Conservation (phyloP, 2,329 filamentous ascomycete species). For the Pseudogymnoascus sp. region DNA sequence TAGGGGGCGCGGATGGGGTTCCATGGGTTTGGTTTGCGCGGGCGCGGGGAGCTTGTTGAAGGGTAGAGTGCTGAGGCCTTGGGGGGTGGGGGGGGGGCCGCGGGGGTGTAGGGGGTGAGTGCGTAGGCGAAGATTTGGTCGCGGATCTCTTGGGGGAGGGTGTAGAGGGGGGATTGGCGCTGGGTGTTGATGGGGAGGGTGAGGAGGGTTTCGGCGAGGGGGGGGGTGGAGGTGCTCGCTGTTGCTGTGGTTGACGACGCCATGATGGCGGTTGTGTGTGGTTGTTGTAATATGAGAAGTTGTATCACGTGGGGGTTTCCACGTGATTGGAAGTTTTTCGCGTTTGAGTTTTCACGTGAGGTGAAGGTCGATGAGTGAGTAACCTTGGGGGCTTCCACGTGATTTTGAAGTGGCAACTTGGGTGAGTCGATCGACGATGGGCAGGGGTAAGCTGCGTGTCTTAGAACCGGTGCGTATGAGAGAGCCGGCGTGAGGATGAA, state of each 20-base stretch:
- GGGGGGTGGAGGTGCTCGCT: not conserved
- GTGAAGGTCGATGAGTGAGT: not conserved
- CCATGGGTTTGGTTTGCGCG: constrained; percentile 2
- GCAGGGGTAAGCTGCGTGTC: not conserved
- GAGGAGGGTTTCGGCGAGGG: not conserved
- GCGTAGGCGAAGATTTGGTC: constrained; percentile 6
- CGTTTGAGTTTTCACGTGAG: not conserved
- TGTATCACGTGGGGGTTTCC: not conserved
- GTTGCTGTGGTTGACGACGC: not conserved
- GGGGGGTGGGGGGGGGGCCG: not conserved
- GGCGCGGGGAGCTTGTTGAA: not conserved
- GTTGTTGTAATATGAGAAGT: not conserved
- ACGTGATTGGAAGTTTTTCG: not conserved
- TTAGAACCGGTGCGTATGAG: not conserved
- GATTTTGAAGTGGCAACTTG: not conserved
- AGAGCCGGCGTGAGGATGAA: not conserved
- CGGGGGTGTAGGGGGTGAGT: not conserved
- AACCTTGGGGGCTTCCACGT: not conserved
- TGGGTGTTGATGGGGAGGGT: not conserved
- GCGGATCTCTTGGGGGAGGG: constrained; percentile 3
- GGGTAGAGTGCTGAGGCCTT: not conserved
- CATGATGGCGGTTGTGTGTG: not conserved
- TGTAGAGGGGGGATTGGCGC: not conserved
- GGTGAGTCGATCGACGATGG: not conserved
- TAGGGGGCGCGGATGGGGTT: constrained; percentile 4